Percentiles rank a stretch among this genome's conserved stretches.
phyloP scores from a whole-genome alignment of 768 basidiomycete species.

The Psilocybe azurescens region DNA sequence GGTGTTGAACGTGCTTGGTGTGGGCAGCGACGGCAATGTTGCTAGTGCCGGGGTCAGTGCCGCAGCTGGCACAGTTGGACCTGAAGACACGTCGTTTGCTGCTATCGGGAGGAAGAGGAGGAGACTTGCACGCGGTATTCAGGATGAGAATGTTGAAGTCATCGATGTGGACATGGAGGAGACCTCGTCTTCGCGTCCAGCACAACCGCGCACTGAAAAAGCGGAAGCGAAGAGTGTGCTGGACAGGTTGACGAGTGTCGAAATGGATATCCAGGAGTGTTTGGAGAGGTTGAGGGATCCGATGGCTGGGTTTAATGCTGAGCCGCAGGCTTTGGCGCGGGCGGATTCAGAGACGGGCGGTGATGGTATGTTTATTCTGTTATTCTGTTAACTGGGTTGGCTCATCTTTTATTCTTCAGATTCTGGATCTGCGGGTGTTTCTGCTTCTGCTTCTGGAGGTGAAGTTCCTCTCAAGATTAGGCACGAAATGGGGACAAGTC shows the following conservation, averaged over 20 bases:
- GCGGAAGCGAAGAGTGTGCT: neutral
- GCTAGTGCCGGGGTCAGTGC: neutral
- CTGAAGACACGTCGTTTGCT: neutral
- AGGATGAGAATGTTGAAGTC: neutral
- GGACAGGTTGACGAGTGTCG: constrained; percentile 15
- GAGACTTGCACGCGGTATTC: neutral
- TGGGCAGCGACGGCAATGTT: neutral
- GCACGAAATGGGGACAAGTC: constrained; percentile 20
- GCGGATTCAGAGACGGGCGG: neutral
- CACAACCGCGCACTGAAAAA: too few species aligned
- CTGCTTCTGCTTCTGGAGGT: neutral
- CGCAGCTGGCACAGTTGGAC: neutral
- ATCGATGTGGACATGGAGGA: neutral
- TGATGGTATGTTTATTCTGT: neutral
- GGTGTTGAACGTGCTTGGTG: constrained; percentile 5
- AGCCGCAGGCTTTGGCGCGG: neutral
- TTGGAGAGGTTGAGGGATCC: constrained; percentile 23
- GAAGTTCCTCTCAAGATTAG: neutral
- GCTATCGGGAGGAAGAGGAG: neutral
- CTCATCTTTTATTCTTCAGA: neutral
- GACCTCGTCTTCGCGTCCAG: neutral
- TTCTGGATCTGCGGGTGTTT: neutral
- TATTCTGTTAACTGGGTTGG: neutral
- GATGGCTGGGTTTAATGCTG: constrained; percentile 10
- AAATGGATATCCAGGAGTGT: constrained; percentile 22